Evolutionary conservation across 257 asterid species (phyloP), one percentile per base, ranked within the genome.

Genomic region (Cordia subcordata): DNA sequence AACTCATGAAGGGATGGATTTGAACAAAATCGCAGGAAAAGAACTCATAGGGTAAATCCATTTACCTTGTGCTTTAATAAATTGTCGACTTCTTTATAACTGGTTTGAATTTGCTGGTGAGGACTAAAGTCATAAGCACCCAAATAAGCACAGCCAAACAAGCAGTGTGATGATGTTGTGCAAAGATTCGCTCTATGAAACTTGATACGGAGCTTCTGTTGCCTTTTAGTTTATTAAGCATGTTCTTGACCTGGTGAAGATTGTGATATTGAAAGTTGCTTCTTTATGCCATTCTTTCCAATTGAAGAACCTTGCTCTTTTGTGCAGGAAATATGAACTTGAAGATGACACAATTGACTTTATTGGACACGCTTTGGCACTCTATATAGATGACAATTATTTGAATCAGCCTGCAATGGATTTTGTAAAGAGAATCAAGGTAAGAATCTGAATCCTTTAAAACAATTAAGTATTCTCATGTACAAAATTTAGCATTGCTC

Each of bases 341-440:
- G 99, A 89, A 80, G 97, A 77, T 11, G 83, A 89, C 74, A 93
- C 99, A 5, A 72, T 89, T 51, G 97, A 83, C 74, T 93, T 93
- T 60, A 86, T 93, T 33, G 97, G 99, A 55, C 99, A 93, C 72
- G 90, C 96, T 57, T 71, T 86, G 72, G 99, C 99, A 17, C 95
- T 93, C 65, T 85, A 83, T 50, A 74, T 50, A 33, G 76, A 79
- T 63, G 99, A 86, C 65, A 66, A 68, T 50, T 93, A 89, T 79
- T 85, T 93, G 90, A 85, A 85, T 64, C 93, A 84, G 81, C 88
- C 96, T 22, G 99, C 99, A 37, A 1, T 83, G 61, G 80, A 70
- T 55, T 93, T 89, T 65, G 95, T 89, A 33, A 93, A 85, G 82
- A 84, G 94, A 73, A 82, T 93, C 68, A 93, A 89, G 96, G 99